Conservation (phyloP, 2,329 filamentous ascomycete species). For the Parafenestella ontariensis region DNA sequence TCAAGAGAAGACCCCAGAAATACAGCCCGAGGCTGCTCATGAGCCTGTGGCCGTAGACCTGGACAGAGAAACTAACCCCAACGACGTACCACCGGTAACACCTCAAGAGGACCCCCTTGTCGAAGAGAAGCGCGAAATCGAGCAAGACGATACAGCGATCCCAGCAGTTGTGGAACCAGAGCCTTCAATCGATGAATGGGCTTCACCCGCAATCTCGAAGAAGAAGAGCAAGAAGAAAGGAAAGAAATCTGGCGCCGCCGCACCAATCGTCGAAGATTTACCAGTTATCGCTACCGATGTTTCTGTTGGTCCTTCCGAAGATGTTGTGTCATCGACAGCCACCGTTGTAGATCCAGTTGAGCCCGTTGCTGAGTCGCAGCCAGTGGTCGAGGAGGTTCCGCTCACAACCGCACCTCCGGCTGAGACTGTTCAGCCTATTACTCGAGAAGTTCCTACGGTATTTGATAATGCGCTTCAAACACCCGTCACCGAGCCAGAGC, state of each 20-base stretch:
- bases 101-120: background rate
- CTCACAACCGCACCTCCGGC: background rate
- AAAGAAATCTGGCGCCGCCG: slow-evolving; percentile 26
- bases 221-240: slow-evolving; percentile 39
- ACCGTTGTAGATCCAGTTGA: background rate
- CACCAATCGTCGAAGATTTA: slow-evolving; percentile 15
- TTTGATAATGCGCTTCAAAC: slow-evolving; percentile 2
- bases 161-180: slow-evolving; percentile 13
- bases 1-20: slow-evolving; percentile 4
- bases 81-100: background rate
- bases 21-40: background rate
- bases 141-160: slow-evolving; percentile 9
- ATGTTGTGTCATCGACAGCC: background rate
- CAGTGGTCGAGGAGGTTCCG: slow-evolving; percentile 5
- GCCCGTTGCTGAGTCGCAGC: background rate
- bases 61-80: background rate
- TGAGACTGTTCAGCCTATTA: slow-evolving; percentile 10
- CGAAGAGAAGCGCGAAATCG: slow-evolving; percentile 4
- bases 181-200: slow-evolving; percentile 8
- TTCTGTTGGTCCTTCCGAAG: background rate
- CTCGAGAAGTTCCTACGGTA: background rate
- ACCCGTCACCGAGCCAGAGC: slow-evolving; percentile 4
- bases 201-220: slow-evolving; percentile 13
- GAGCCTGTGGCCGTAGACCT: background rate
- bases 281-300: slow-evolving; percentile 6